phyloP scores from a whole-genome alignment of 495 filamentous ascomycete genomes.

The Cenococcum geophilum region DNA sequence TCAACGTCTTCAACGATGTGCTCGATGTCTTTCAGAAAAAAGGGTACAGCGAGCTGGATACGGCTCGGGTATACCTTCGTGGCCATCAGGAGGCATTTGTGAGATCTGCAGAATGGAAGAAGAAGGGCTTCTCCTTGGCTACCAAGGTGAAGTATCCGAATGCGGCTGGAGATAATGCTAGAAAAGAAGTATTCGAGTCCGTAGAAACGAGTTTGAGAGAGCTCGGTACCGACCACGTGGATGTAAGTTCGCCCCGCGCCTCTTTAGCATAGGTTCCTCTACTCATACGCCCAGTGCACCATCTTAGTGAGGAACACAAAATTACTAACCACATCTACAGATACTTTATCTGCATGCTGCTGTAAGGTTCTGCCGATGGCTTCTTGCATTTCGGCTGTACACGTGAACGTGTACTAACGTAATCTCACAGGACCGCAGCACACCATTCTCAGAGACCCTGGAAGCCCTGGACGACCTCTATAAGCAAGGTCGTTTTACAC shows the following conservation, averaged over 20 bases:
- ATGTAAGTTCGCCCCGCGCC: conserved; percentile 86
- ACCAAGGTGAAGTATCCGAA: too few species aligned
- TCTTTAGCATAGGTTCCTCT: too few species aligned
- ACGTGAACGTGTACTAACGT: too few species aligned
- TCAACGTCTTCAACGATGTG: conserved; percentile 39
- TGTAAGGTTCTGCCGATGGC: too few species aligned
- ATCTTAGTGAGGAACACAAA: too few species aligned
- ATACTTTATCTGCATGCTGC: too few species aligned
- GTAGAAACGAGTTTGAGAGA: conserved; percentile 63
- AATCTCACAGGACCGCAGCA: conserved; percentile 62
- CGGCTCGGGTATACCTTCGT: conserved; percentile 61
- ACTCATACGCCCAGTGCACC: too few species aligned
- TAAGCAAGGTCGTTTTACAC: conserved; percentile 80
- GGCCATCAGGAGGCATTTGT: conserved; percentile 81
- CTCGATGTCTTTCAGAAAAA: conserved; percentile 51
- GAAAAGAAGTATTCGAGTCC: too few species aligned
- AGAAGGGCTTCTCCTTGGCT: conserved; percentile 73
- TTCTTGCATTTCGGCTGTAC: too few species aligned
- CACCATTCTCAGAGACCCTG: conserved; percentile 68
- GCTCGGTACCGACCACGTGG: conserved; percentile 67
- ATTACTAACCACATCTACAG: too few species aligned
- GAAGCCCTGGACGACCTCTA: conserved; percentile 72
- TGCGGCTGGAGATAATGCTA: too few species aligned
- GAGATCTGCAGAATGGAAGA: conserved; percentile 66
- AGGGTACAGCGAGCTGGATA: conserved; percentile 55